These are phyloP conservation scores for Nymphaea thermarum DNA, from an alignment of 164 flowering plant species.

Conservation along the genomic window DNA sequence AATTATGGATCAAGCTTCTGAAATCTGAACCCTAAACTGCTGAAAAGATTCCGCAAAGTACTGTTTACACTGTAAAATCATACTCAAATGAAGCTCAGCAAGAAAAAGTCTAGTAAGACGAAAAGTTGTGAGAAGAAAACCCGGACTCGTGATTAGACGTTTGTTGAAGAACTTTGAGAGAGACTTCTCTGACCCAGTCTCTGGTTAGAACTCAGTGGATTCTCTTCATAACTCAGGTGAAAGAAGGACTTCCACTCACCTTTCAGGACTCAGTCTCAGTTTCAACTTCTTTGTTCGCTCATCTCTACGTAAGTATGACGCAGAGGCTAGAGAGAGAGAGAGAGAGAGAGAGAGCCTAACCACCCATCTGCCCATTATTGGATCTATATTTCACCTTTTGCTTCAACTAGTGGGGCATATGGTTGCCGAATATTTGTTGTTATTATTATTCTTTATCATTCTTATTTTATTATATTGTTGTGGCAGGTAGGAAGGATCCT, in stretches of 20 bases:
- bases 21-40: too few relatives aligned
- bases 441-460: neutral
- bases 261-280: too few relatives aligned
- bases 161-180: too few relatives aligned
- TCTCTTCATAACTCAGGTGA: neutral
- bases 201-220: neutral
- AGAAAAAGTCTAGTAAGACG: too few relatives aligned
- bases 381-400: neutral
- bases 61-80: too few relatives aligned
- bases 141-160: too few relatives aligned
- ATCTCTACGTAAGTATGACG: too few relatives aligned
- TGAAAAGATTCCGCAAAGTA: too few relatives aligned
- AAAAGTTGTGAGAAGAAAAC: too few relatives aligned
- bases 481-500: neutral
- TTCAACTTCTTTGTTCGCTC: neutral
- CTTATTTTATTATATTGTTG: neutral
- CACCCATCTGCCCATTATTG: neutral
- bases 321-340: too few relatives aligned
- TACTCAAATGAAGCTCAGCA: too few relatives aligned
- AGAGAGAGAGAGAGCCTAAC: neutral
- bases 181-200: neutral
- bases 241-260: neutral
- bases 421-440: neutral
- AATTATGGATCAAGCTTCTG: too few relatives aligned
- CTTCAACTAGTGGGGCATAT: neutral